A percentile compares a stretch with the other conserved stretches of the same genome.
phyloP scores from a whole-genome alignment of 768 basidiomycete species.

The Harrya chromipes region DNA sequence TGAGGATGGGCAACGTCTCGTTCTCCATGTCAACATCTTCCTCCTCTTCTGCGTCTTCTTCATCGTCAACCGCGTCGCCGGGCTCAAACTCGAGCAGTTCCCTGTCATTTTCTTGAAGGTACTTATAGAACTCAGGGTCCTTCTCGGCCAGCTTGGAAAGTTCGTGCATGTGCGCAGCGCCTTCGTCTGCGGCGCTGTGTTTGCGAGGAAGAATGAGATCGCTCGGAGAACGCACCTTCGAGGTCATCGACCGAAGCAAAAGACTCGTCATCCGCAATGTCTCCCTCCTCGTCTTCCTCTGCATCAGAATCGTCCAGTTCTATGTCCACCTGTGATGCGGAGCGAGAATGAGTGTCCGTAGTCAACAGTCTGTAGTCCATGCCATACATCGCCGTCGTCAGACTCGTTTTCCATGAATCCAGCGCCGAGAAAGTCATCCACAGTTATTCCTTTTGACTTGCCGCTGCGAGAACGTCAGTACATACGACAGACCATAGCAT shows the following conservation, averaged over 20 bases:
- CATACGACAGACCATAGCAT: neutral
- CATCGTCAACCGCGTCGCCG: constrained; percentile 45
- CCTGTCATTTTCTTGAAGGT: constrained; percentile 91
- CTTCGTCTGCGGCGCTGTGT: constrained; percentile 51
- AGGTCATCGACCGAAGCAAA: constrained; percentile 79
- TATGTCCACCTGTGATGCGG: constrained; percentile 18
- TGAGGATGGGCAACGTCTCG: constrained; percentile 53
- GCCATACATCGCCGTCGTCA: constrained; percentile 38
- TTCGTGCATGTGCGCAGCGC: constrained; percentile 70
- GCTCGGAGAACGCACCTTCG: constrained; percentile 44
- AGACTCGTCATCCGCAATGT: constrained; percentile 53
- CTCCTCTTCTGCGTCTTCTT: constrained; percentile 41
- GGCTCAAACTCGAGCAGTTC: constrained; percentile 83
- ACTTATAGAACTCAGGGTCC: constrained; percentile 99
- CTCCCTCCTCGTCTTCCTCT: constrained; percentile 45
- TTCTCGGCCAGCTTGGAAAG: constrained; percentile 88
- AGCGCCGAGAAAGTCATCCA: constrained; percentile 73
- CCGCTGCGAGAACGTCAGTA: constrained; percentile 12
- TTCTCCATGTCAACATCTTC: constrained; percentile 41
- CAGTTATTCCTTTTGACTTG: constrained; percentile 48
- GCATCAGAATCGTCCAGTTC: constrained; percentile 31
- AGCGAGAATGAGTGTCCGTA: constrained; percentile 4
- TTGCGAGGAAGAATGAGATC: neutral
- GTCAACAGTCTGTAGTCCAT: constrained; percentile 1
- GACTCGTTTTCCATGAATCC: constrained; percentile 68